These are phyloP conservation scores for Lyophyllum decastes DNA, from an alignment of 768 basidiomycete species.

Conservation along the genomic window DNA sequence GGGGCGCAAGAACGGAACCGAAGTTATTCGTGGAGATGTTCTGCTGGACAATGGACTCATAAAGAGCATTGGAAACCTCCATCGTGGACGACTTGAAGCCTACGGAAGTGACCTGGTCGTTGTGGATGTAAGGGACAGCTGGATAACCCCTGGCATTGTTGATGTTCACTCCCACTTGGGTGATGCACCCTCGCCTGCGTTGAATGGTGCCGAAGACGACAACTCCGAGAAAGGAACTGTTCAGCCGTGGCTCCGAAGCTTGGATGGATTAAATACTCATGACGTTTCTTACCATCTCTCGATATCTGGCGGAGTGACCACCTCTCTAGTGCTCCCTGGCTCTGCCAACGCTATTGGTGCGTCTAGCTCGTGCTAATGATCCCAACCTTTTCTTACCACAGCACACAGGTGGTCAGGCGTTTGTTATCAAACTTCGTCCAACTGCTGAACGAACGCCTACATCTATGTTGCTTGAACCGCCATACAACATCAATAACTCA, in stretches of 20 bases:
- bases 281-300: constrained; percentile 70
- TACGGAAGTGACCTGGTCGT: constrained; percentile 44
- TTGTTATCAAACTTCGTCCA: constrained; percentile 75
- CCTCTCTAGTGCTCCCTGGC: constrained; percentile 75
- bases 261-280: constrained; percentile 83
- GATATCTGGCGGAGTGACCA: constrained; percentile 82
- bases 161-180: constrained; percentile 74
- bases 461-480: constrained; percentile 77
- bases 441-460: constrained; percentile 71
- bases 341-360: constrained; percentile 65
- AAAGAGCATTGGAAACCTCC: constrained; percentile 54
- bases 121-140: constrained; percentile 66
- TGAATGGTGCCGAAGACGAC: constrained; percentile 54
- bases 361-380: background rate
- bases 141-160: constrained; percentile 80
- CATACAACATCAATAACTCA: constrained; percentile 58
- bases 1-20: constrained; percentile 64
- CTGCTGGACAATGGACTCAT: constrained; percentile 72
- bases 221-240: constrained; percentile 52
- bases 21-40: constrained; percentile 66
- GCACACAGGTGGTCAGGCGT: constrained; percentile 66
- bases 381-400: background rate
- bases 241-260: constrained; percentile 65
- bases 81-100: constrained; percentile 20
- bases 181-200: constrained; percentile 47